Conservation (phyloP, 345 rosid species). For the Arabidopsis arenosa region DNA sequence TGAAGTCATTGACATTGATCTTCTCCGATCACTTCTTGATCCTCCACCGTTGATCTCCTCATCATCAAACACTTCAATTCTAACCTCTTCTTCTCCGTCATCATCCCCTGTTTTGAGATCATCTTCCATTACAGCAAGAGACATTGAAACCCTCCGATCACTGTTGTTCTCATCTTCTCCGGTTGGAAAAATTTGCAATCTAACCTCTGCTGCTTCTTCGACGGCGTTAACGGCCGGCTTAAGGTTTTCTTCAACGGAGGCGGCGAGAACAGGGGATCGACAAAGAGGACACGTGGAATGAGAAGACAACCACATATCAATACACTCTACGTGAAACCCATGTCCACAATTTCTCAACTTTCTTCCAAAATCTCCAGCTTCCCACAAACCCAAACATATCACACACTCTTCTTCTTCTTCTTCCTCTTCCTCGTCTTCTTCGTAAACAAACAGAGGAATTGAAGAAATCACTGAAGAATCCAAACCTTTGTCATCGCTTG, state of each 20-base stretch:
- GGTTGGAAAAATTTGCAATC: slow-evolving; percentile 13
- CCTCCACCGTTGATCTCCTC: slow-evolving; percentile 37
- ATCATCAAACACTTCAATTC: slow-evolving; percentile 43
- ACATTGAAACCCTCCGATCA: slow-evolving; percentile 20
- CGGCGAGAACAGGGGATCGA: slow-evolving; percentile 47
- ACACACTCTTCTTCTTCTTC: slow-evolving; percentile 62
- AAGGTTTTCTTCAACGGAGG: slow-evolving; percentile 7
- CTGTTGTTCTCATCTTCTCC: slow-evolving; percentile 37
- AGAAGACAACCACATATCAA: slow-evolving; percentile 82
- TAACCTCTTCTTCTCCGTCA: slow-evolving; percentile 32
- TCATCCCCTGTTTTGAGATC: slow-evolving; percentile 33
- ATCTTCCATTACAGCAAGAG: slow-evolving; percentile 28
- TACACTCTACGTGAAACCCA: slow-evolving; percentile 76
- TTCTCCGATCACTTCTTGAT: slow-evolving; percentile 34
- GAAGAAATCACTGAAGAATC: slow-evolving; percentile 63
- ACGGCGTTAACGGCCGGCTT: slow-evolving; percentile 44
- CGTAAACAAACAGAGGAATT: slow-evolving; percentile 70
- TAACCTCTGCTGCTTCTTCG: slow-evolving; percentile 32
- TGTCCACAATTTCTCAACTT: slow-evolving; percentile 68
- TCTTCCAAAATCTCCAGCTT: slow-evolving; percentile 67
- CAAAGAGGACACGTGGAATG: slow-evolving; percentile 79
- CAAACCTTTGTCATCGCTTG: slow-evolving; percentile 53
- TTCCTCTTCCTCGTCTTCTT: not conserved
- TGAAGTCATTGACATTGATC: slow-evolving; percentile 42
- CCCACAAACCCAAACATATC: slow-evolving; percentile 69